Conservation (phyloP, 2,329 filamentous ascomycete species). For the Trichoderma sp. region DNA sequence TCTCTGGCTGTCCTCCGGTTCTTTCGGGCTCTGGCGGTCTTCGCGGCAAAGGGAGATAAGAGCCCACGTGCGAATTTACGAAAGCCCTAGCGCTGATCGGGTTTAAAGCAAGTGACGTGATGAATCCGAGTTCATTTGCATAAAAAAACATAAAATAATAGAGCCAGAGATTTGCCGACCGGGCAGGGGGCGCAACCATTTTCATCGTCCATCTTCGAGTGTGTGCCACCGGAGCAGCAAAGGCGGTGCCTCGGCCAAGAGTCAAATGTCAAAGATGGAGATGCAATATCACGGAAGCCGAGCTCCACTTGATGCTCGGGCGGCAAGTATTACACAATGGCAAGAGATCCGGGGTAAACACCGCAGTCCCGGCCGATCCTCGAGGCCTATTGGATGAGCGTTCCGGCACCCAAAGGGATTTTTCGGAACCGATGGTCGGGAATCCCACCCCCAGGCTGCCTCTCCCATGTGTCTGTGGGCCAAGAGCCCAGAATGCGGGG, state of each 20-base stretch:
- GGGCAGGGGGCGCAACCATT: background rate
- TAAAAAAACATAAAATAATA: background rate
- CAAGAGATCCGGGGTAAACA: constrained; percentile 23
- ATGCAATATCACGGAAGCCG: constrained; percentile 16
- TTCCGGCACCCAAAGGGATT: constrained; percentile 29
- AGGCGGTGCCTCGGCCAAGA: background rate
- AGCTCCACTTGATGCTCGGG: constrained; percentile 32
- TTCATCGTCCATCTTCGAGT: background rate
- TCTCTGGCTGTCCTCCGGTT: background rate
- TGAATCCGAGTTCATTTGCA: background rate
- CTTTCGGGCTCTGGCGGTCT: constrained; percentile 20
- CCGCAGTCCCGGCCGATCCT: constrained; percentile 19
- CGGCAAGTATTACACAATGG: constrained; percentile 25
- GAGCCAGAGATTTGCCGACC: constrained; percentile 21
- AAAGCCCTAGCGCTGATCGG: constrained; percentile 21
- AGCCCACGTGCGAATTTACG: constrained; percentile 22
- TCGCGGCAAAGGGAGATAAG: constrained; percentile 22
- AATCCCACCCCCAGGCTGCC: constrained; percentile 6
- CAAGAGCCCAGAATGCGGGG: constrained; percentile 19
- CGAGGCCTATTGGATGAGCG: constrained; percentile 26
- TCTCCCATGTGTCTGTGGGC: constrained; percentile 21
- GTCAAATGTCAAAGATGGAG: constrained; percentile 2
- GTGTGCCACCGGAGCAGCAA: background rate
- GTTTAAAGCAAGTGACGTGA: constrained; percentile 17
- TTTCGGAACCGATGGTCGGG: constrained; percentile 28